These are phyloP conservation scores for Sonneratia alba DNA, from an alignment of 345 rosid genomes.

Conservation along the genomic window DNA sequence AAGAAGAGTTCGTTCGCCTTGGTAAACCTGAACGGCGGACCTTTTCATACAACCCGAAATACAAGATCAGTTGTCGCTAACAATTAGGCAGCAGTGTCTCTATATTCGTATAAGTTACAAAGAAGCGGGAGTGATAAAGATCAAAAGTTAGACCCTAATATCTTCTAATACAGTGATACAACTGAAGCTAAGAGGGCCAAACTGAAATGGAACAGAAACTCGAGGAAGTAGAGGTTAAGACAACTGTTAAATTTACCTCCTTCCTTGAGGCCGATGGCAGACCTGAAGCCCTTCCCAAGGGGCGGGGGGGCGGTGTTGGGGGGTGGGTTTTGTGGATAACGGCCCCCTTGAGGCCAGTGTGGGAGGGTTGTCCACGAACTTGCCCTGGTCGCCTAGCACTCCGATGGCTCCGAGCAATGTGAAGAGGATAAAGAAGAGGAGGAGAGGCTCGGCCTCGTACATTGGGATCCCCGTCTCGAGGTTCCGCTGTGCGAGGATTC, in stretches of 20 bases:
- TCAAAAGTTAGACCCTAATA: too few species aligned
- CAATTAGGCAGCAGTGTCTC: neutral
- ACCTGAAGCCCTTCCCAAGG: conserved; percentile 58
- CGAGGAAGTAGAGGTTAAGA: neutral
- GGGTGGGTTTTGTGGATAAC: too few species aligned
- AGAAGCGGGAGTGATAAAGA: too few species aligned
- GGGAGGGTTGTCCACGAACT: conserved; percentile 69
- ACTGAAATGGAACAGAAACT: neutral
- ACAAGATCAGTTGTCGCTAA: too few species aligned
- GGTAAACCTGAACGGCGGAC: conserved; percentile 92
- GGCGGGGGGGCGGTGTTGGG: too few species aligned
- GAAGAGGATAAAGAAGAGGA: conserved; percentile 88
- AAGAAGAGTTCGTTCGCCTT: conserved; percentile 88
- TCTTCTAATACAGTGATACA: too few species aligned
- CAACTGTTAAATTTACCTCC: conserved; percentile 40
- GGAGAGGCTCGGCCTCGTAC: conserved; percentile 94
- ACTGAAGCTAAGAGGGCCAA: neutral
- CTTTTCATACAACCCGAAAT: conserved; percentile 21
- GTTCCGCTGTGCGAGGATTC: conserved; percentile 75
- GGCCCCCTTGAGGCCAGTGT: conserved; percentile 67
- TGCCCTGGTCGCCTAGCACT: conserved; percentile 86
- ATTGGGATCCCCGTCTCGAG: conserved; percentile 91
- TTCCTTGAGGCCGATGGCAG: conserved; percentile 80
- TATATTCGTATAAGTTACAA: neutral
- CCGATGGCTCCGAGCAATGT: conserved; percentile 95